phyloP scores from a whole-genome alignment of 169 alveolate genomes.

The Cryptosporidium meleagridis region DNA sequence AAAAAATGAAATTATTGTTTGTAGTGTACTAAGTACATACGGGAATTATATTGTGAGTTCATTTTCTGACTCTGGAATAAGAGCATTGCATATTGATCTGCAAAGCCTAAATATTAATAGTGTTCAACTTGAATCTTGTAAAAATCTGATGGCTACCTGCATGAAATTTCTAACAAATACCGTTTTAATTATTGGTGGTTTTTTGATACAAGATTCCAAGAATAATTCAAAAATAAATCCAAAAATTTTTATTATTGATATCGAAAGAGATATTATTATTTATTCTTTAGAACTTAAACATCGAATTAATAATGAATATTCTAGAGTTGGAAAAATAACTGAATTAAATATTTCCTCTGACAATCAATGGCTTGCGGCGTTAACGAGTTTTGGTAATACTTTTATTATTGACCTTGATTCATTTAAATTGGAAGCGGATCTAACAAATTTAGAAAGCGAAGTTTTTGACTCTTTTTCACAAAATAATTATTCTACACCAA shows the following conservation, averaged over 20 bases:
- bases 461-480: not conserved
- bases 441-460: slow-evolving; percentile 17
- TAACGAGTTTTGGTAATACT: slow-evolving; percentile 44
- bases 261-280: slow-evolving; percentile 45
- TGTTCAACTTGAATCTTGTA: slow-evolving; percentile 44
- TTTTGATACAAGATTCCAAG: not conserved
- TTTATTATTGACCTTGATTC: slow-evolving; percentile 57
- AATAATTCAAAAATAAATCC: not conserved
- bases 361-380: slow-evolving; percentile 72
- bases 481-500: slow-evolving; percentile 33
- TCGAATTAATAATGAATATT: not conserved
- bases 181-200: slow-evolving; percentile 55
- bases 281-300: slow-evolving; percentile 13
- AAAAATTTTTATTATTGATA: slow-evolving; percentile 40
- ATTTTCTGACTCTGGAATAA: slow-evolving; percentile 41
- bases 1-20: not conserved
- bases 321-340: slow-evolving; percentile 8
- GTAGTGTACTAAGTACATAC: slow-evolving; percentile 27
- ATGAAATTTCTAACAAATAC: slow-evolving; percentile 51
- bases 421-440: slow-evolving; percentile 22
- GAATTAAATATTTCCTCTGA: slow-evolving; percentile 30
- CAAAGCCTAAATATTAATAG: slow-evolving; percentile 22
- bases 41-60: slow-evolving; percentile 46
- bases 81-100: slow-evolving; percentile 34
- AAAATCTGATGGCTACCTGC: not conserved